These are phyloP conservation scores for Aspergillus novoparasiticus DNA, from an alignment of 2,329 filamentous ascomycete genomes.

Conservation along the genomic window DNA sequence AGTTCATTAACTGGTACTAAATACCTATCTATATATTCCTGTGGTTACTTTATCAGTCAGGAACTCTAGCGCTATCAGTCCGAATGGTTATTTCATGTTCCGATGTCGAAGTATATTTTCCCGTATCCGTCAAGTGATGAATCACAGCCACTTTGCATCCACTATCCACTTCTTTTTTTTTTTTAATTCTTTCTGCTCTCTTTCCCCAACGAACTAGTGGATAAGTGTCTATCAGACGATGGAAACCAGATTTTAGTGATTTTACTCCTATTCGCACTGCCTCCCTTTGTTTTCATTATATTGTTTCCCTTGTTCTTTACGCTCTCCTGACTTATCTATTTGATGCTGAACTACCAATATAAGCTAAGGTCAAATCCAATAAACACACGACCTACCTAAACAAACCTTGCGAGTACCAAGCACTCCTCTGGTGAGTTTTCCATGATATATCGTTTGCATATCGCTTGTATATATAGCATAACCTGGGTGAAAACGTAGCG, in stretches of 20 bases:
- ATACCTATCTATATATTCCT: too few relatives aligned
- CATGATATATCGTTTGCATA: neutral
- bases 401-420: neutral
- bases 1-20: neutral
- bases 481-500: neutral
- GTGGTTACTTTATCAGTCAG: neutral
- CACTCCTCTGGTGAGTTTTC: neutral
- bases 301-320: neutral
- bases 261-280: neutral
- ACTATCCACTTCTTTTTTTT: neutral
- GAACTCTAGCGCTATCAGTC: neutral
- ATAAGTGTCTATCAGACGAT: neutral
- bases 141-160: neutral
- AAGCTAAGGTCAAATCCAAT: too few relatives aligned
- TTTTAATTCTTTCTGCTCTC: neutral
- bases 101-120: neutral
- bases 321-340: neutral
- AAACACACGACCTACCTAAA: neutral
- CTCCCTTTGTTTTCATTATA: neutral
- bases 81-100: neutral
- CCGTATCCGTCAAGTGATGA: neutral
- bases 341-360: too few relatives aligned
- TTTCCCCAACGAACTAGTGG: neutral
- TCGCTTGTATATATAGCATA: neutral
- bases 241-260: neutral